phyloP scores from a whole-genome alignment of 805 yeast species.

The Pichia nakasei region DNA sequence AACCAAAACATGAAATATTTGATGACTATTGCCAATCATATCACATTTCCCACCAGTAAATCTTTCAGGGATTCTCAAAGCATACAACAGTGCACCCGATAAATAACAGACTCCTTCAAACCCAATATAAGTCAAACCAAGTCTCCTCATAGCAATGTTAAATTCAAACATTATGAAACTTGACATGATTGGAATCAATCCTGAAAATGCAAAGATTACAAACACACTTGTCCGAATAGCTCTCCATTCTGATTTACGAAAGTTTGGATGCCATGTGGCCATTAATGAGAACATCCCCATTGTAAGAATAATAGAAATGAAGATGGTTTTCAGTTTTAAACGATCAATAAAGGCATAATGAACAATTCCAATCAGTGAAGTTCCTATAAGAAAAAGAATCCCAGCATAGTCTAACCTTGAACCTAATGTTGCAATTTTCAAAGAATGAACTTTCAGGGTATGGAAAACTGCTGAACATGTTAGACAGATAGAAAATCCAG shows the following conservation, averaged over 20 bases:
- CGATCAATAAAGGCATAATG: constrained; percentile 38
- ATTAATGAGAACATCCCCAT: constrained; percentile 57
- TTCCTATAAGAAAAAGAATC: constrained; percentile 40
- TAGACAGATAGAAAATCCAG: constrained; percentile 38
- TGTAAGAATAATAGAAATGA: constrained; percentile 36
- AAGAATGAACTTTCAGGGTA: constrained; percentile 42
- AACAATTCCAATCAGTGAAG: constrained; percentile 34
- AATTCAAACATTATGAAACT: constrained; percentile 45
- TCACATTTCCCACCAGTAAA: constrained; percentile 56
- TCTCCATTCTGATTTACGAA: constrained; percentile 65
- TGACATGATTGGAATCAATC: constrained; percentile 56
- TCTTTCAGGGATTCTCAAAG: constrained; percentile 70
- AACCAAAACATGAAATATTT: constrained; percentile 70
- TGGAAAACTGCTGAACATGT: constrained; percentile 44
- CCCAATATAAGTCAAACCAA: constrained; percentile 53
- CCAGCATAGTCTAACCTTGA: constrained; percentile 50
- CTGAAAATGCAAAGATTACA: constrained; percentile 71
- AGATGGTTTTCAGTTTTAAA: constrained; percentile 27
- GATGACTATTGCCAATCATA: constrained; percentile 74
- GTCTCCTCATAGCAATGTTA: constrained; percentile 37
- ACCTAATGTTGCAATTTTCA: constrained; percentile 33
- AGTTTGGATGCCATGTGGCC: constrained; percentile 55
- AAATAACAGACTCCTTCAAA: constrained; percentile 71
- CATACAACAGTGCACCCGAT: constrained; percentile 72
- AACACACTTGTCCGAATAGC: constrained; percentile 72